Evolutionary conservation across 345 rosid genomes (phyloP).

Genomic region (Excoecaria cochinchinensis): DNA sequence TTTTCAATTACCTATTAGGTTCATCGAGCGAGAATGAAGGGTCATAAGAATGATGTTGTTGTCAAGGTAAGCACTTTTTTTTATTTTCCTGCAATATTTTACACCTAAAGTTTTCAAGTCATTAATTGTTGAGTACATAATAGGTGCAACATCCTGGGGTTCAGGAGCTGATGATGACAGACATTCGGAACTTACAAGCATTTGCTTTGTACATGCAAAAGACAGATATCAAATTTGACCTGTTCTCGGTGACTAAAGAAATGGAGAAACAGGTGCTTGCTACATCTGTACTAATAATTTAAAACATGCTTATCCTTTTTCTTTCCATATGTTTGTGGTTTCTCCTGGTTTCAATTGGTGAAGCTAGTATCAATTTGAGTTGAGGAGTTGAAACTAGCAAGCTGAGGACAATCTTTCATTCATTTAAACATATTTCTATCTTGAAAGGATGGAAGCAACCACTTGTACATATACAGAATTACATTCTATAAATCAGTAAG

Average conservation of each 20-base stretch:
- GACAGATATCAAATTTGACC: conserved; percentile 84
- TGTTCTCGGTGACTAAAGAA: conserved; percentile 76
- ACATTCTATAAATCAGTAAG: not conserved
- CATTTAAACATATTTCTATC: not conserved
- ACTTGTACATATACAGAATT: not conserved
- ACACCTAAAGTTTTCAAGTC: conserved; percentile 2
- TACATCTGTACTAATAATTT: conserved; percentile 3
- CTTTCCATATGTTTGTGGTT: not conserved
- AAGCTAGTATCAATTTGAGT: not conserved
- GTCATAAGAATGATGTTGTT: conserved; percentile 66
- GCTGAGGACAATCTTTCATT: not conserved
- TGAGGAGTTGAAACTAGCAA: conserved; percentile 1
- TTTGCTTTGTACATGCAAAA: conserved; percentile 90
- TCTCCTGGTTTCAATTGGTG: conserved; percentile 7
- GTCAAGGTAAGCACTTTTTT: conserved; percentile 63
- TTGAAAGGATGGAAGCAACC: not conserved
- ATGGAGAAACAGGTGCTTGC: conserved; percentile 87
- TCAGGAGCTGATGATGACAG: conserved; percentile 90
- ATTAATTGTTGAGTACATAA: conserved; percentile 24
- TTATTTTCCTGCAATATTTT: conserved; percentile 15
- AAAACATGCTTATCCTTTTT: conserved; percentile 3
- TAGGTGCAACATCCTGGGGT: conserved; percentile 98
- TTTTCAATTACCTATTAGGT: conserved; percentile 50
- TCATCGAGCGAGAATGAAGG: conserved; percentile 80
- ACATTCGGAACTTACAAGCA: conserved; percentile 82